Percentiles rank a stretch among this genome's conserved stretches.
Evolutionary conservation across 2,329 filamentous ascomycete genomes (phyloP).

Genomic region (Fusarium udum): DNA sequence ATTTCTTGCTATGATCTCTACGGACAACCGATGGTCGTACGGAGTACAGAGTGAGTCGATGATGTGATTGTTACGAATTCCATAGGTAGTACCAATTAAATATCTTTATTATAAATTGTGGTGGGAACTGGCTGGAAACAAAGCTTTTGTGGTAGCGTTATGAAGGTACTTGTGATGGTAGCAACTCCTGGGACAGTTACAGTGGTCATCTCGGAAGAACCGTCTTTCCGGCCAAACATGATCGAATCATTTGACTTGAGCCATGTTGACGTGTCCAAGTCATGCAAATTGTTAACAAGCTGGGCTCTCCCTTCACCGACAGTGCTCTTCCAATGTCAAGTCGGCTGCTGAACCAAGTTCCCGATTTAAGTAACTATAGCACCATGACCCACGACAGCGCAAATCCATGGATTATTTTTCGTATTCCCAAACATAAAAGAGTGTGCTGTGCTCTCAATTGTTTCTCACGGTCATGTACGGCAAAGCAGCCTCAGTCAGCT

Average conservation of each 20-base stretch:
- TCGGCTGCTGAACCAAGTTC: not conserved
- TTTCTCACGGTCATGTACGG: not conserved
- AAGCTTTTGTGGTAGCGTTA: no score
- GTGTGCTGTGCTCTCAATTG: not conserved
- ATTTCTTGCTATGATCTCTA: no score
- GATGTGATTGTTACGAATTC: rapidly evolving
- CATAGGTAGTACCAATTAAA: not conserved
- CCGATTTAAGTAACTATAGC: no score
- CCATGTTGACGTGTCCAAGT: no score
- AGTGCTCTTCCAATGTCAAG: no score
- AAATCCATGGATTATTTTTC: not conserved
- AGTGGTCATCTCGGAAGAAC: not conserved
- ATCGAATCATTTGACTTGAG: not conserved
- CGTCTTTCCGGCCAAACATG: rapidly evolving
- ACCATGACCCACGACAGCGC: not conserved
- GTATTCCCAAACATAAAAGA: not conserved
- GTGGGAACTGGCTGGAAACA: no score
- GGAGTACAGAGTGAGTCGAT: not conserved
- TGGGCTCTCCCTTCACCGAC: no score
- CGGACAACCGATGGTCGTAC: no score
- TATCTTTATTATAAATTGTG: rapidly evolving
- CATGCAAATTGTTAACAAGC: not conserved
- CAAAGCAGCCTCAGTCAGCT: not conserved
- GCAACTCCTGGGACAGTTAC: rapidly evolving
- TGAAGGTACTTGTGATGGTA: not conserved